These are phyloP conservation scores for Geotrichum siamense DNA, from an alignment of 1,139 yeast genomes.

Conservation along the genomic window DNA sequence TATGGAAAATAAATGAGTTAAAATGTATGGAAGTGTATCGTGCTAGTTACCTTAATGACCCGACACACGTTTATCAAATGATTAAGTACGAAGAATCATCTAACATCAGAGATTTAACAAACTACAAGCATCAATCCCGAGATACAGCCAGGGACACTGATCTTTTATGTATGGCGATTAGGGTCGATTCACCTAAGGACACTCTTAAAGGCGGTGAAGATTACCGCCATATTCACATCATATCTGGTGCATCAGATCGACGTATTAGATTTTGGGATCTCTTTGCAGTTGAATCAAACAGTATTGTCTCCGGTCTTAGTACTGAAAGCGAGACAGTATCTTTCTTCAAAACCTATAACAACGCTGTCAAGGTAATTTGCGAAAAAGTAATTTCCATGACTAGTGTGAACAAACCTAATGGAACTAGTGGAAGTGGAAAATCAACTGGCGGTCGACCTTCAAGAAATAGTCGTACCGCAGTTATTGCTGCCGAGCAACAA, in stretches of 20 bases:
- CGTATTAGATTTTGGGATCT: constrained; percentile 47
- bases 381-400: constrained; percentile 5
- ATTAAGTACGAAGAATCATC: constrained; percentile 23
- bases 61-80: constrained; percentile 16
- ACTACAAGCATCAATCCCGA: not conserved
- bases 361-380: constrained; percentile 16
- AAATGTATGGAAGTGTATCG: constrained; percentile 52
- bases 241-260: constrained; percentile 38
- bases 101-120: constrained; percentile 6
- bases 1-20: constrained; percentile 69
- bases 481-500: constrained; percentile 37
- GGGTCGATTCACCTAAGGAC: constrained; percentile 24
- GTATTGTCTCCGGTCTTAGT: constrained; percentile 34
- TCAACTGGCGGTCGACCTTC: constrained; percentile 22
- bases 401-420: not conserved
- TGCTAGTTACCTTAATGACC: constrained; percentile 17
- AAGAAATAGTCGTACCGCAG: constrained; percentile 29
- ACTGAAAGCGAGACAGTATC: constrained; percentile 21
- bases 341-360: constrained; percentile 16
- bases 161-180: constrained; percentile 26
- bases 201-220: constrained; percentile 15
- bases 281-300: constrained; percentile 37
- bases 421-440: constrained; percentile 11
- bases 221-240: constrained; percentile 20
- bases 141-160: constrained; percentile 15